Conservation (phyloP, 2,329 filamentous ascomycete genomes). For the Alternaria solani region DNA sequence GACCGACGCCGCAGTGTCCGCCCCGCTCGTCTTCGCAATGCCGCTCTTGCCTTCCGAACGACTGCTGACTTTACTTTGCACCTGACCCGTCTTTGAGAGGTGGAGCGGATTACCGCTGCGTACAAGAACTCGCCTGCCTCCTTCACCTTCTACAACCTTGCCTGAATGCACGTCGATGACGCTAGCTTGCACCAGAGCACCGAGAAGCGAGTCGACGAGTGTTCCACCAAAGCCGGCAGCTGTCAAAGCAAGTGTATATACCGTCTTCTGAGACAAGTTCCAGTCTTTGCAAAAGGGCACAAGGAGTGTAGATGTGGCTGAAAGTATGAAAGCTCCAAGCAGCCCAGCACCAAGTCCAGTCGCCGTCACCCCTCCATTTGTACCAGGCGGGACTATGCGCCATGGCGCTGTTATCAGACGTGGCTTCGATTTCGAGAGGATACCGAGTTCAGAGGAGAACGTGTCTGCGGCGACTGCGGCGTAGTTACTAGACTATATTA, state of each 20-base stretch:
- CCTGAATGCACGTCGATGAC: conserved; percentile 84
- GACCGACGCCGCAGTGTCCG: conserved; percentile 24
- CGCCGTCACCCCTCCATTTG: conserved; percentile 88
- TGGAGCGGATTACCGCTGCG: conserved; percentile 43
- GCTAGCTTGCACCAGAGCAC: conserved; percentile 83
- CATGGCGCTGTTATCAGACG: conserved; percentile 86
- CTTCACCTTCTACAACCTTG: conserved; percentile 87
- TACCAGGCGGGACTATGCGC: conserved; percentile 83
- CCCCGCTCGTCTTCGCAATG: conserved; percentile 45
- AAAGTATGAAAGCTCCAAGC: conserved; percentile 73
- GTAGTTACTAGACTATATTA: conserved; percentile 73
- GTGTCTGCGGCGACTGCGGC: conserved; percentile 92
- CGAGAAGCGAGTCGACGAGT: conserved; percentile 85
- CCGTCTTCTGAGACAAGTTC: conserved; percentile 30
- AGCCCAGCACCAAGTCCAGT: conserved; percentile 77
- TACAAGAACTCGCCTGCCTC: conserved; percentile 66
- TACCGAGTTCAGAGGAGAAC: conserved; percentile 93
- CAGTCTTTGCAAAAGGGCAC: conserved; percentile 70
- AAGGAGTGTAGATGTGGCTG: conserved; percentile 72
- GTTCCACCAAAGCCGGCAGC: conserved; percentile 81
- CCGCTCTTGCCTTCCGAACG: conserved; percentile 50
- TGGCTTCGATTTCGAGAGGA: conserved; percentile 77
- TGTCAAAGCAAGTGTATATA: conserved; percentile 65
- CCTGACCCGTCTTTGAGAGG: conserved; percentile 39
- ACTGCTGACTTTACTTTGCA: conserved; percentile 53